These are phyloP conservation scores for Botrytis fragariae DNA, from an alignment of 2,329 filamentous ascomycete species.

Conservation along the genomic window DNA sequence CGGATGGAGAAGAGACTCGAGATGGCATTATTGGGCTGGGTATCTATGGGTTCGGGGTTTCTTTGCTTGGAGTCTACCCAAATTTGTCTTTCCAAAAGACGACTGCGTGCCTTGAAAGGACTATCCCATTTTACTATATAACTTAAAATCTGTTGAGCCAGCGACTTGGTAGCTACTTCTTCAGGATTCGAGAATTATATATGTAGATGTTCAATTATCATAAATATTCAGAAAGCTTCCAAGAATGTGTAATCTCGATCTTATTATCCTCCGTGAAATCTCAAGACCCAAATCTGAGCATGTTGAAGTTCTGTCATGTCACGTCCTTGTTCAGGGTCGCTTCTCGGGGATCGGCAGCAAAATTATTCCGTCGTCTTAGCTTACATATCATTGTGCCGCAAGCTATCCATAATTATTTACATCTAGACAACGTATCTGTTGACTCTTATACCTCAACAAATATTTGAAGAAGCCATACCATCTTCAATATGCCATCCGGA, in stretches of 20 bases:
- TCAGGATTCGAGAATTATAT: not conserved
- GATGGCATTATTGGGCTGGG: constrained; percentile 7
- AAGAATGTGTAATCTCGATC: not conserved
- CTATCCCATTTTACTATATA: not conserved
- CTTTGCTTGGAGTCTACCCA: constrained; percentile 10
- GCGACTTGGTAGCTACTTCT: not conserved
- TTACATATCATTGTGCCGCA: not conserved
- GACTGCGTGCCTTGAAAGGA: not conserved
- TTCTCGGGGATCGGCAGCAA: not conserved
- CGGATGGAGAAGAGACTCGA: not conserved
- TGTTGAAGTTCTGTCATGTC: not conserved
- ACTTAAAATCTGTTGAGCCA: not conserved
- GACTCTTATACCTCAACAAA: not conserved
- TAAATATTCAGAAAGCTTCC: not conserved
- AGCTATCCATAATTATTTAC: constrained; percentile 4
- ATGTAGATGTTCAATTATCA: not conserved
- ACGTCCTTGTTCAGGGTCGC: not conserved
- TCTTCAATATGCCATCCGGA: constrained; percentile 37
- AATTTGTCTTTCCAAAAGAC: constrained; percentile 1
- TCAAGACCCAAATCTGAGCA: not conserved
- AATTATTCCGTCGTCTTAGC: not conserved
- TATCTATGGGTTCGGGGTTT: constrained; percentile 11
- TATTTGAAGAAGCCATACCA: constrained; percentile 2
- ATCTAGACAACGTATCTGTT: constrained; percentile 4
- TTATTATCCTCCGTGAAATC: not conserved